Evolutionary conservation across 768 basidiomycete genomes (phyloP).

Genomic region (Psilocybe cubensis): DNA sequence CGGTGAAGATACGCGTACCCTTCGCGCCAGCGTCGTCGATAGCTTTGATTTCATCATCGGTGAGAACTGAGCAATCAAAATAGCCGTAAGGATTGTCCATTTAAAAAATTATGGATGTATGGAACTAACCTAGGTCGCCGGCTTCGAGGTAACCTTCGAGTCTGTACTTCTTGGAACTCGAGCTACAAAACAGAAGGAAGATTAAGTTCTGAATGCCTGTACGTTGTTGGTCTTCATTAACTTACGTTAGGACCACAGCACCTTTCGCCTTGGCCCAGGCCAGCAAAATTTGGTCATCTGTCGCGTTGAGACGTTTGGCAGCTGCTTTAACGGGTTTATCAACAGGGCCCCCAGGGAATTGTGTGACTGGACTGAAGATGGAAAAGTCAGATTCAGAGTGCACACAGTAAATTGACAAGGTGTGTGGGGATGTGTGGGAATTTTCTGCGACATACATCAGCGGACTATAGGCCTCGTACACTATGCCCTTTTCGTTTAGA

Average conservation of each 20-base stretch:
- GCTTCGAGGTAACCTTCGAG: conserved; percentile 33
- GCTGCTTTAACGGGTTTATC: conserved; percentile 61
- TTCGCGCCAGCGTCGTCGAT: conserved; percentile 61
- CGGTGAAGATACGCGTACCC: conserved; percentile 28
- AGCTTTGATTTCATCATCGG: conserved; percentile 50
- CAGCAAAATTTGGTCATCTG: conserved; percentile 68
- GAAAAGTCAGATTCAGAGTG: neutral
- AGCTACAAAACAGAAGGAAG: conserved; percentile 34
- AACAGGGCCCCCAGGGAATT: conserved; percentile 62
- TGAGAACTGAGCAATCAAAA: conserved; percentile 42
- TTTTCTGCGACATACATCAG: conserved; percentile 47
- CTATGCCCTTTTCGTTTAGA: conserved; percentile 48
- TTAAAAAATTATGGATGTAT: neutral
- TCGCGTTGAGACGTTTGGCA: conserved; percentile 50
- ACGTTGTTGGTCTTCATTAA: neutral
- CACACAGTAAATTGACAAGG: neutral
- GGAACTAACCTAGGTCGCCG: conserved; percentile 11
- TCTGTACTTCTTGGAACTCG: conserved; percentile 67
- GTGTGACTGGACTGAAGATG: conserved; percentile 58
- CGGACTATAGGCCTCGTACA: conserved; percentile 71
- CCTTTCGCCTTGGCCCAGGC: conserved; percentile 72
- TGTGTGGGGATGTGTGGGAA: neutral
- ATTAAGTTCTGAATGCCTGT: neutral
- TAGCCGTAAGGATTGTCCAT: neutral
- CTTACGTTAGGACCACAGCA: neutral